Percentiles rank a stretch among this genome's conserved stretches.
These are phyloP conservation scores for Globisporangium megalacanthum DNA, from an alignment of 352 stramenopile species.

Conservation along the genomic window DNA sequence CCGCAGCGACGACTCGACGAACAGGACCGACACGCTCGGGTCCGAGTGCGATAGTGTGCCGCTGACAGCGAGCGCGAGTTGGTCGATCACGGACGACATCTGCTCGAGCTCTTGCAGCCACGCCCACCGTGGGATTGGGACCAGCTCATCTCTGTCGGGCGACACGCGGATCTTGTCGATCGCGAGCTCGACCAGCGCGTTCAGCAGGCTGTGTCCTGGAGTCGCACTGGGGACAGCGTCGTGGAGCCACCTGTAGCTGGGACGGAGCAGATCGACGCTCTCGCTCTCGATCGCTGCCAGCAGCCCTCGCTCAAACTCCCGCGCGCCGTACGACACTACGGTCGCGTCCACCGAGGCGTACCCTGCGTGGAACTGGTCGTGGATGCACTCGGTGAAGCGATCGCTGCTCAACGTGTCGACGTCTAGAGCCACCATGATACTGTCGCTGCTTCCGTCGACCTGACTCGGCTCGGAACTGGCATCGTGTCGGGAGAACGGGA, in stretches of 20 bases:
- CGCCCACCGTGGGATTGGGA: too few species aligned
- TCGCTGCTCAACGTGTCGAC: background rate
- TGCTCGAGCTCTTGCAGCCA: background rate
- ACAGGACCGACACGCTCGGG: too few species aligned
- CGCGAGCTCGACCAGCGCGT: slow-evolving; percentile 6
- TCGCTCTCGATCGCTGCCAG: background rate
- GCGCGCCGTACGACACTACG: background rate
- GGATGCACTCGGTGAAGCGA: background rate
- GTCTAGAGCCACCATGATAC: background rate
- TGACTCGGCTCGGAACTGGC: background rate
- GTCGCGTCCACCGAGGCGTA: background rate
- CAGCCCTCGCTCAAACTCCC: slow-evolving; percentile 2
- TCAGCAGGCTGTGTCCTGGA: background rate
- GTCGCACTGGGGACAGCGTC: background rate
- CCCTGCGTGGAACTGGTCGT: background rate
- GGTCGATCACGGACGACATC: background rate
- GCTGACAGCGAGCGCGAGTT: background rate
- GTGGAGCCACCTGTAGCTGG: background rate
- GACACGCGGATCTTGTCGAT: background rate
- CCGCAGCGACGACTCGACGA: background rate
- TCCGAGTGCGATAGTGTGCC: too few species aligned
- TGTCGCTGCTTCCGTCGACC: background rate
- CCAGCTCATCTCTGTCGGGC: background rate
- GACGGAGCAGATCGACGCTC: background rate
- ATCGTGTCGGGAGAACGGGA: background rate